Evolutionary conservation across 1,139 yeast genomes (phyloP), one percentile per base, ranked within the genome.

Genomic region (Candida sp.): DNA sequence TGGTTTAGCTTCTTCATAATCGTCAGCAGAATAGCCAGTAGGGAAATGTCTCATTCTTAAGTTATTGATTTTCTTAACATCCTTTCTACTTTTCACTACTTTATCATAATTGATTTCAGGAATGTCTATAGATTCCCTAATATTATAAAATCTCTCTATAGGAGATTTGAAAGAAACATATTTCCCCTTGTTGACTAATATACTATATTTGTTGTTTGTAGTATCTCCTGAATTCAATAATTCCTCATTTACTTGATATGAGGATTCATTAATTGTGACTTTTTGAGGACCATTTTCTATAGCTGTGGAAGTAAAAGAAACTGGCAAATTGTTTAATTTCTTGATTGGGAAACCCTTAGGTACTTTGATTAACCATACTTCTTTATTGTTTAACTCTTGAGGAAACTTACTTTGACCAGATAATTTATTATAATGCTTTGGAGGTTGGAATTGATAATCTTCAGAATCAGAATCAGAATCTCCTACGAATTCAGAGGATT

Each of bases 21-120:
- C 85, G 11, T 62, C 58, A 2, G 81, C 77, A 11, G 77, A 77
- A 57, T 87, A 87, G 2, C 96, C 96, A n/a, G 95, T 84, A 29
- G 96, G 87, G 61, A 80, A 85, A 59, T 86, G 90, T 66, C 91
- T 79, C 82, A 83, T 79, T 56, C 81, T 72, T 57, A 87, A 70
- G 44, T 78, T 76, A 19, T 68, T 69, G 37, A 79, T 73, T 58
- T 81, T 82, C 43, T 75, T 75, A 5, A 87, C 93, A 50, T 81
- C 73, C 38, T 75, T 67, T 63, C 93, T 77, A 35, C 81, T 81
- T 34, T 66, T 65, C 40, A 70, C 73, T 22, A 76, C 87, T 45
- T 73, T 66, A 5, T 68, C 70, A 47, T 67, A 71, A 53, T 85
- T 73, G 42, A 87, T 82, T 21, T 68, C 68, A 6, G 96, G 95